Base-by-base conservation (phyloP, 805 yeast species). In the Metschnikowia bowlesiae region DNA sequence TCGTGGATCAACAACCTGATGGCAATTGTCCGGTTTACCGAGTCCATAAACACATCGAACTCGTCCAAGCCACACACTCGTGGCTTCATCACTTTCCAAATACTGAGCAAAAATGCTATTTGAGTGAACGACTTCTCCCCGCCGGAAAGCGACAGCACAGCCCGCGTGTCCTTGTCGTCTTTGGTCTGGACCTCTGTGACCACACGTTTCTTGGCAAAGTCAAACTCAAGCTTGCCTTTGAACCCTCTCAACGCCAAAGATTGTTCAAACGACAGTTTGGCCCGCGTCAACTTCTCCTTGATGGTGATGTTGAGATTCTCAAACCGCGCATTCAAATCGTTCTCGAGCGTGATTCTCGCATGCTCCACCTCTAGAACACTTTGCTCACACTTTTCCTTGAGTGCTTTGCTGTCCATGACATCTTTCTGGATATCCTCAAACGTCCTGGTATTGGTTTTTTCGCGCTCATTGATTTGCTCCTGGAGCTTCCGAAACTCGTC, bases 31-130 rank as follows among this genome's bases (percentile, higher is more conserved):
- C 99, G 78, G 63, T 91, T 90, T 14, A 89, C 88, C 44, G 89
- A 89, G 66, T 94, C 99, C 99, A 94, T 94, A 62, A 84, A 94
- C 18, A 94, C 99, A 69, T 94, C 99, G 65, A 87, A 94, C 67
- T 94, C 99, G 68, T 94, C 99, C 52, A 94, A 71, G 0, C 97
- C 97, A 52, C 95, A 80, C 16, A 94, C 79, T 50, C 87, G 81
- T 0, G 96, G 85, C 53, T 85, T 82, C 96, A 94, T 91, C 29
- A 89, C 85, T 55, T 83, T 82, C 99, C 99, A 94, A 30, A 96
- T 86, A 0, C 97, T 85, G 52, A 92, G 73, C 42, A 94, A 68
- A 51, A 94, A 76, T 0, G 97, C 87, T 54, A 92, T 84, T 65
- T 95, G 99, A 0, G 96, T 83, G 65, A 86, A 92, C 0, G 97